Base-by-base conservation (phyloP, 2,329 filamentous ascomycete genomes). In the Lasiodiplodia sp. region DNA sequence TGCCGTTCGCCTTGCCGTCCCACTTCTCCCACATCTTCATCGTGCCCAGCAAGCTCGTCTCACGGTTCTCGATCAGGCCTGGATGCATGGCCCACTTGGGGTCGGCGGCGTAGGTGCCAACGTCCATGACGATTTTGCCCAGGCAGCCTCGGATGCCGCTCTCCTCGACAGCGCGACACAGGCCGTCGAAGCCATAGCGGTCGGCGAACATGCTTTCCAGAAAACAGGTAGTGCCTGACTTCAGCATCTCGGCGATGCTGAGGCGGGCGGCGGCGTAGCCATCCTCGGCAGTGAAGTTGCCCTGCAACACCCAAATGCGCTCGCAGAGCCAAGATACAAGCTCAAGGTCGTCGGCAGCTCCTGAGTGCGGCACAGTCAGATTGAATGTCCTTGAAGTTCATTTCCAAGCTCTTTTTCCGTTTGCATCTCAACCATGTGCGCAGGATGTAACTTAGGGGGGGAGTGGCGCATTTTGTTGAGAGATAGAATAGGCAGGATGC, bases 251-350 rank as follows among this genome's bases (percentile, higher is more conserved):
- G 0, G 81, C 83, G 49, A 86, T 84, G 23, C 80, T 85, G 49
- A 86, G 74, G 6, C 81, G 74, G 1, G 82, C 83, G 5, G 84
- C 84, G 3, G 82, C 79, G 72, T 85, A 85, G 21, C 84, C 84
- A 73, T 86, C 84, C 40, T 80, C 79, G 3, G 76, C 74, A 0
- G 79, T 82, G 71, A 83, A 84, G 56, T 80, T 80, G 0, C 80
- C 80, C 72, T 84, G 80, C 4, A 84, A 74, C 10, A 82, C 80
- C 84, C 84, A 86, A 52, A 86, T 84, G 1, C 80, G 76, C 70
- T 86, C 83, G 70, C 84, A 86, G 4, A 86, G 79, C 84, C 84
- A 86, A 0, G 80, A 80, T 21, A 85, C 82, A 6, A 86, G 77
- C 55, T 82, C 81, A 7, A 86, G 74, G 69, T 86, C 83, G 70